Conservation (phyloP, 1,139 yeast species). For the Kodamaea sp. region DNA sequence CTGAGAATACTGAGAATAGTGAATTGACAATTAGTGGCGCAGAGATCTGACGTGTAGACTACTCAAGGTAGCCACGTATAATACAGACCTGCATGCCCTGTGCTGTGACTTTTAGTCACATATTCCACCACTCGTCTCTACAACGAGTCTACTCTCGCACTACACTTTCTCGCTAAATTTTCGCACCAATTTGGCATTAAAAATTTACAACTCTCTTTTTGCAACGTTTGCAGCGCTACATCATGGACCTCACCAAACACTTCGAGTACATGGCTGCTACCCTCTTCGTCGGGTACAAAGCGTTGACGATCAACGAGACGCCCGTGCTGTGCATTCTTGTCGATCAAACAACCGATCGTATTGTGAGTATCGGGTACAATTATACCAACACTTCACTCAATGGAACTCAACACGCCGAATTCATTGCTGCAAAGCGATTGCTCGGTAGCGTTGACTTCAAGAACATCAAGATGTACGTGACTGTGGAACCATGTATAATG, state of each 20-base stretch:
- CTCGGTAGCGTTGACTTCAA: conserved; percentile 45
- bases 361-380: conserved; percentile 80
- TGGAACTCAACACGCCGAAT: conserved; percentile 92
- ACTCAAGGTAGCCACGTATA: no score
- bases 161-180: no score
- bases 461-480: conserved; percentile 70
- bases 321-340: conserved; percentile 70
- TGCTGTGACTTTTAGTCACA: no score
- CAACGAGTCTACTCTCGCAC: no score
- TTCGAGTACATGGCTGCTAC: conserved; percentile 38
- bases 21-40: no score
- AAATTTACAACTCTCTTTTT: no score
- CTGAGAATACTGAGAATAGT: no score
- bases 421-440: conserved; percentile 47
- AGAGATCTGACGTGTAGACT: no score
- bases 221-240: background rate
- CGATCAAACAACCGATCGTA: conserved; percentile 40
- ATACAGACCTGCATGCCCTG: no score
- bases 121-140: no score
- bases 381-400: conserved; percentile 81
- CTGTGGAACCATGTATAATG: conserved; percentile 98
- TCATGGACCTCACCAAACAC: conserved; percentile 23
- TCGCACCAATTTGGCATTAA: no score
- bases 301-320: conserved; percentile 55
- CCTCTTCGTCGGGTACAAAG: conserved; percentile 40